phyloP scores from a whole-genome alignment of 805 yeast genomes.

The Hanseniaspora taiwanica region DNA sequence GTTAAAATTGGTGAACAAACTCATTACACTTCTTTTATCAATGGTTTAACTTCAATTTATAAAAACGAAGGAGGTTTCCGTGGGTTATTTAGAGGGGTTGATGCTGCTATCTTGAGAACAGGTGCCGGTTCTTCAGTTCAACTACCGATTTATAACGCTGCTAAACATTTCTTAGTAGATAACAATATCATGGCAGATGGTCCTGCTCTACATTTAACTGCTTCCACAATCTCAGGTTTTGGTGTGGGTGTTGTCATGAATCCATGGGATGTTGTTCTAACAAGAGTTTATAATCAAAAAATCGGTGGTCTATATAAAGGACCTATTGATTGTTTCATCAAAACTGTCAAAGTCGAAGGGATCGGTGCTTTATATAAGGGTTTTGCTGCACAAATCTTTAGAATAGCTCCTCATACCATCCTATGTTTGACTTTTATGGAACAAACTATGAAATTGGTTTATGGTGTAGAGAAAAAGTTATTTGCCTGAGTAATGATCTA shows the following conservation, averaged over 20 bases:
- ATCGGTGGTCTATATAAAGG: conserved; percentile 78
- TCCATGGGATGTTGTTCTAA: conserved; percentile 92
- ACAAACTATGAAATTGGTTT: conserved; percentile 62
- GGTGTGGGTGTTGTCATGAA: conserved; percentile 95
- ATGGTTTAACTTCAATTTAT: conserved; percentile 55
- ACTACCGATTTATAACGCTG: conserved; percentile 74
- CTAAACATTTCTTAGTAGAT: conserved; percentile 49
- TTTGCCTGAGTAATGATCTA: conserved; percentile 7
- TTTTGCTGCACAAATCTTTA: conserved; percentile 78
- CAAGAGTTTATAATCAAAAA: conserved; percentile 90
- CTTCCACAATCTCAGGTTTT: conserved; percentile 71
- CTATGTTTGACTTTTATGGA: conserved; percentile 89
- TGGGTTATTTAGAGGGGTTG: conserved; percentile 83
- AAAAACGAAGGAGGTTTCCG: conserved; percentile 59
- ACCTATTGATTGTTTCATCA: conserved; percentile 76
- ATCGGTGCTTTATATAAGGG: conserved; percentile 82
- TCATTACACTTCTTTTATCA: conserved; percentile 54
- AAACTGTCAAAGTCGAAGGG: conserved; percentile 81
- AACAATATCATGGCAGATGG: conserved; percentile 46
- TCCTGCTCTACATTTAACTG: conserved; percentile 52
- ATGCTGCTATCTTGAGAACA: conserved; percentile 87
- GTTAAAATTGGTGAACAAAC: conserved; percentile 85
- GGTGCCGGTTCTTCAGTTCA: conserved; percentile 95
- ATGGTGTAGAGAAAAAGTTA: conserved; percentile 23
- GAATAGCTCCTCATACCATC: conserved; percentile 93